Conservation (phyloP, 495 filamentous ascomycete genomes). For the Neurospora sp. region DNA sequence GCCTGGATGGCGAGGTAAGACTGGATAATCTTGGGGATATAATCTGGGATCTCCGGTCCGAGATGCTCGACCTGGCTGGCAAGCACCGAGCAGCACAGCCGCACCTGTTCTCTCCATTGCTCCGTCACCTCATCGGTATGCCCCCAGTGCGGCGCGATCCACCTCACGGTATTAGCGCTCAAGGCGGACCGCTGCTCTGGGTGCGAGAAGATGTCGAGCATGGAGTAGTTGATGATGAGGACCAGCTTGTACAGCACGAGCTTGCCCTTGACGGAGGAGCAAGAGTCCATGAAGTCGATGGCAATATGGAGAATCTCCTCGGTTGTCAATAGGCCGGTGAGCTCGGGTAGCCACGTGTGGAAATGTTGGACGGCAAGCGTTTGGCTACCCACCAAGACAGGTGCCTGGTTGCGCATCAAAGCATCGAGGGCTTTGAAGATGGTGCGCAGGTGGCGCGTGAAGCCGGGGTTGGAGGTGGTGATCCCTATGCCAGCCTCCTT, state of each 20-base stretch:
- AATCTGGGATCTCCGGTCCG: slow-evolving; percentile 71
- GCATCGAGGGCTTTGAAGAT: slow-evolving; percentile 85
- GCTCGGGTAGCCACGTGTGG: slow-evolving; percentile 89
- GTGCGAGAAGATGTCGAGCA: slow-evolving; percentile 65
- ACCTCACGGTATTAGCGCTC: slow-evolving; percentile 72
- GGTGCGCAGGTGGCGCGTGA: slow-evolving; percentile 70
- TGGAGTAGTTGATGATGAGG: slow-evolving; percentile 80
- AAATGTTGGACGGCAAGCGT: slow-evolving; percentile 95
- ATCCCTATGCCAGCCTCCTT: slow-evolving; percentile 89
- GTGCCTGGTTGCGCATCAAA: slow-evolving; percentile 78
- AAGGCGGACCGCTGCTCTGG: slow-evolving; percentile 63
- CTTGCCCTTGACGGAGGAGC: slow-evolving; percentile 79
- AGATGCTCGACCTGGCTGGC: slow-evolving; percentile 70
- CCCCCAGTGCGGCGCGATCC: slow-evolving; percentile 95
- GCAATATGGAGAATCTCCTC: slow-evolving; percentile 87
- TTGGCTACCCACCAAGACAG: slow-evolving; percentile 83
- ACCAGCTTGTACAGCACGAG: slow-evolving; percentile 89
- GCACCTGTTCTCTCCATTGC: slow-evolving; percentile 88
- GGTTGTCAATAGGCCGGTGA: slow-evolving; percentile 61
- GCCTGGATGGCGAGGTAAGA: slow-evolving; percentile 73
- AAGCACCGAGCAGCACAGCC: slow-evolving; percentile 82
- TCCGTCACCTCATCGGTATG: slow-evolving; percentile 58
- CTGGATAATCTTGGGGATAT: slow-evolving; percentile 81
- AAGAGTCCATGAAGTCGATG: slow-evolving; percentile 88
- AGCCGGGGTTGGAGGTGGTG: slow-evolving; percentile 61